These are phyloP conservation scores for Stentor roeselii DNA, from an alignment of 73 alveolate species.

Conservation along the genomic window DNA sequence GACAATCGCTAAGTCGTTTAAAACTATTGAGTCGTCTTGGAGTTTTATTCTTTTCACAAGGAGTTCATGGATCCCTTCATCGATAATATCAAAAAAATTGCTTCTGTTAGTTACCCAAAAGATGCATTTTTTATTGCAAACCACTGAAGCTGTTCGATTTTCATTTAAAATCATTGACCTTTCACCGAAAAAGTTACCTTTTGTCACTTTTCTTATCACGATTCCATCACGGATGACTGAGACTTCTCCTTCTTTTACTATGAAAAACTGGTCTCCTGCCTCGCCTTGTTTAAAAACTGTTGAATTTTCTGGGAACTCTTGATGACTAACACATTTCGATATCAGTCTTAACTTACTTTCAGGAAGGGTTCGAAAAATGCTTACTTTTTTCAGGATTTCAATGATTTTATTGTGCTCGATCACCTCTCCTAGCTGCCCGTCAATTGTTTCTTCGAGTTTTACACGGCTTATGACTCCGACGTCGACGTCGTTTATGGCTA, in stretches of 20 bases:
- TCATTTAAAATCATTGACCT: constrained; percentile 37
- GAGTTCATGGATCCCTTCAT: constrained; percentile 12
- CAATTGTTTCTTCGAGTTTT: background rate
- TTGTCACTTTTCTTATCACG: constrained; percentile 11
- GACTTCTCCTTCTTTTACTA: constrained; percentile 32
- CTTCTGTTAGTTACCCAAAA: background rate
- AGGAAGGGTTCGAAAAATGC: background rate
- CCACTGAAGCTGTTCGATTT: constrained; percentile 17
- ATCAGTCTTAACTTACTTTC: too few species aligned
- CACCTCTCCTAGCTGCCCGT: background rate
- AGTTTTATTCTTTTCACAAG: constrained; percentile 42
- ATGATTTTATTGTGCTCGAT: too few species aligned
- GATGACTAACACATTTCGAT: too few species aligned
- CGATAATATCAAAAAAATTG: constrained; percentile 39
- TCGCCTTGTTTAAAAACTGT: constrained; percentile 15
- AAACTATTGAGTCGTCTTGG: constrained; percentile 9
- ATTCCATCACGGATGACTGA: background rate
- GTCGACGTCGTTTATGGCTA: background rate
- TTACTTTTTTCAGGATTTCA: background rate
- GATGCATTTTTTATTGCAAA: background rate
- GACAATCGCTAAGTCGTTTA: constrained; percentile 51
- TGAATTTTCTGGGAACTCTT: constrained; percentile 45
- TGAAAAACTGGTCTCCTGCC: constrained; percentile 23
- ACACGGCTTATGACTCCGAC: background rate
- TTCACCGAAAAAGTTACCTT: constrained; percentile 44